phyloP scores from a whole-genome alignment of 495 filamentous ascomycete species.

The Polyplosphaeria fusca region DNA sequence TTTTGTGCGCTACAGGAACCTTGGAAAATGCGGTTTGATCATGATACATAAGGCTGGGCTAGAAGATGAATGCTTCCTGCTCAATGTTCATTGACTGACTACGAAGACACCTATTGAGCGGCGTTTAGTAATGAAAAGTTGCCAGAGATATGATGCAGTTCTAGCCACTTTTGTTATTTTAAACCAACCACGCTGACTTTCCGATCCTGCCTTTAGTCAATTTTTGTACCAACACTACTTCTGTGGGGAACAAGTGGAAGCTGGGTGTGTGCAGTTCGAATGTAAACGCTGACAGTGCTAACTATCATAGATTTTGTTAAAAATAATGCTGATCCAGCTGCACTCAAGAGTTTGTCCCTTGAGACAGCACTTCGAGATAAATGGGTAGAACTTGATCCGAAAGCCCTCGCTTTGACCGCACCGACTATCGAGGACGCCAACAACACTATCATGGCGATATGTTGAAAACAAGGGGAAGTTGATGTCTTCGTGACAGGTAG shows the following conservation, averaged over 20 bases:
- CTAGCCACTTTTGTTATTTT: too few species aligned
- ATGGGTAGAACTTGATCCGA: neutral
- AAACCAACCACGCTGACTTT: too few species aligned
- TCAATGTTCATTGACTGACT: too few species aligned
- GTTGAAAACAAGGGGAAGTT: neutral
- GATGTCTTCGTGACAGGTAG: neutral
- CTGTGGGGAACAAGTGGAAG: neutral
- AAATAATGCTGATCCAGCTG: neutral
- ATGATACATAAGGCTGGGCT: too few species aligned
- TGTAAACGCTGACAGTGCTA: neutral
- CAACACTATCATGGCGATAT: neutral
- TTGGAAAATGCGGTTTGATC: neutral
- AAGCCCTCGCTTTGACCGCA: neutral
- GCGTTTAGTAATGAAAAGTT: too few species aligned
- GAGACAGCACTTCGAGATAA: neutral
- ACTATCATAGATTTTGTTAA: neutral
- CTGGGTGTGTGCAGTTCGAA: neutral
- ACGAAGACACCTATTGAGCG: too few species aligned
- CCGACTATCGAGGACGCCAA: neutral
- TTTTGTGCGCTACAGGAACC: neutral
- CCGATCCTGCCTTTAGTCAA: too few species aligned
- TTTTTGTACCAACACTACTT: neutral
- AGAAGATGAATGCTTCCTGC: too few species aligned
- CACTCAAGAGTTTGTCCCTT: neutral
- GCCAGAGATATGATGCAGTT: too few species aligned